Conservation (phyloP, 129 eudicot genomes). For the Centrapalus pauciflorus region DNA sequence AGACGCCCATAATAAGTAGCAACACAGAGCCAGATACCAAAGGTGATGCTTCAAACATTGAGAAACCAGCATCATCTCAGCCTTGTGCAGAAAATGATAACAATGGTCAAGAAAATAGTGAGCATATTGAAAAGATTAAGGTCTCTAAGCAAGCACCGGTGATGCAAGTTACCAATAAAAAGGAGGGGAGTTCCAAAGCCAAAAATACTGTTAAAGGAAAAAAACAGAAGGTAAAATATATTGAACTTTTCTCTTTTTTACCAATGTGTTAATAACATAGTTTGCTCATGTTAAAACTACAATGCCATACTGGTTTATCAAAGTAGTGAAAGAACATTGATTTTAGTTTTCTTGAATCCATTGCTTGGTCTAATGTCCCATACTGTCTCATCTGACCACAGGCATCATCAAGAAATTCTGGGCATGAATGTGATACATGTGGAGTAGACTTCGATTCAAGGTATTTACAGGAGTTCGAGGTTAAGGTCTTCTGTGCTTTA, state of each 20-base stretch:
- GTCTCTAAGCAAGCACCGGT: slow-evolving; percentile 37
- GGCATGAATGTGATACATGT: slow-evolving; percentile 72
- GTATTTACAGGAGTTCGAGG: slow-evolving; percentile 25
- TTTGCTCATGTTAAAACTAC: not conserved
- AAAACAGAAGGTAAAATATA: slow-evolving; percentile 91
- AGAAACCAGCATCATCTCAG: slow-evolving; percentile 32
- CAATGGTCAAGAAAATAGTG: slow-evolving; percentile 23
- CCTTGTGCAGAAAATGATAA: slow-evolving; percentile 32
- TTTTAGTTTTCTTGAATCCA: not conserved
- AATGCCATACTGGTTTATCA: not conserved
- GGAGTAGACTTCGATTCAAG: slow-evolving; percentile 81
- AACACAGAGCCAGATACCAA: slow-evolving; percentile 30
- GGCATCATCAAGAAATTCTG: slow-evolving; percentile 50
- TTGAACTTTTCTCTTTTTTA: not conserved
- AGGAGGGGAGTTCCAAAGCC: slow-evolving; percentile 41
- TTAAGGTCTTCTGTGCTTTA: not conserved
- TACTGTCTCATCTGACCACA: slow-evolving; percentile 14
- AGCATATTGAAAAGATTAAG: slow-evolving; percentile 32
- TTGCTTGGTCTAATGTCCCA: slow-evolving; percentile 1
- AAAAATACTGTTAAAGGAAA: slow-evolving; percentile 50
- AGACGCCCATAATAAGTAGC: slow-evolving; percentile 19
- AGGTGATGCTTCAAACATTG: slow-evolving; percentile 25
- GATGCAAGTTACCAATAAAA: slow-evolving; percentile 44
- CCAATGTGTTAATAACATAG: not conserved
- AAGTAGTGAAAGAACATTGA: not conserved